Percentiles rank a stretch among this genome's conserved stretches.
These are phyloP conservation scores for Platismatia glauca DNA, from an alignment of 495 filamentous ascomycete species.

Conservation along the genomic window DNA sequence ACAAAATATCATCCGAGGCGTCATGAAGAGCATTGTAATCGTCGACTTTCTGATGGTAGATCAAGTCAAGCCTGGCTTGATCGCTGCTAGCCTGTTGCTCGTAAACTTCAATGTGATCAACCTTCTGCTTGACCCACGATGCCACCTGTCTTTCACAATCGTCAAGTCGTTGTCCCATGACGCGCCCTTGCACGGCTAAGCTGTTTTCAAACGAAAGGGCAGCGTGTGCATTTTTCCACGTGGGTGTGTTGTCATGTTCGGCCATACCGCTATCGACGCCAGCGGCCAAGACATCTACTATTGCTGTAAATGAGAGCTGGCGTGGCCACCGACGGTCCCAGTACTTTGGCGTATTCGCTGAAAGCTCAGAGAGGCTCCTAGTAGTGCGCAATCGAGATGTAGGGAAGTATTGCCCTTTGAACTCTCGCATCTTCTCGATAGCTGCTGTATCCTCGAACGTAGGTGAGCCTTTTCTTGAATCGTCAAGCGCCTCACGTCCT, in stretches of 20 bases:
- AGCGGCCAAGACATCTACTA: slow-evolving; percentile 59
- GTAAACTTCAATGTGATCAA: slow-evolving; percentile 53
- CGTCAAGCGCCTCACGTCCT: slow-evolving; percentile 5
- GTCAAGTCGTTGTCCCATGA: slow-evolving; percentile 44
- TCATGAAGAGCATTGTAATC: slow-evolving; percentile 57
- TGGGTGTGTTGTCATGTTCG: slow-evolving; percentile 29
- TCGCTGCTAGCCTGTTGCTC: slow-evolving; percentile 51
- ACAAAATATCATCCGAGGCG: slow-evolving; percentile 55
- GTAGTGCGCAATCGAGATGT: slow-evolving; percentile 35
- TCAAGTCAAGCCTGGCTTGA: slow-evolving; percentile 54
- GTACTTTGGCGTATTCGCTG: slow-evolving; percentile 21
- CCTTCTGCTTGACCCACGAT: slow-evolving; percentile 59
- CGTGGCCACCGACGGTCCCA: slow-evolving; percentile 62
- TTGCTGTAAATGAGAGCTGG: slow-evolving; percentile 77
- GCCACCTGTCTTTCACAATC: slow-evolving; percentile 42
- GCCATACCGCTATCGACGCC: slow-evolving; percentile 21
- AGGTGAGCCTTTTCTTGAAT: slow-evolving; percentile 9
- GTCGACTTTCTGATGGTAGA: slow-evolving; percentile 59
- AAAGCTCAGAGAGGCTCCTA: slow-evolving; percentile 36
- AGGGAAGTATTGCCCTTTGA: slow-evolving; percentile 9
- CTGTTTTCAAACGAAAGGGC: slow-evolving; percentile 40
- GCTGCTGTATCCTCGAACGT: slow-evolving; percentile 13
- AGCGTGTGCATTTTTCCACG: slow-evolving; percentile 19
- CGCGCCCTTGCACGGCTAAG: slow-evolving; percentile 51
- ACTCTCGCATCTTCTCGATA: slow-evolving; percentile 15